A percentile compares a stretch with the other conserved stretches of the same genome.
Evolutionary conservation across 495 filamentous ascomycete genomes (phyloP).

Genomic region (Glarea lozoyensis): DNA sequence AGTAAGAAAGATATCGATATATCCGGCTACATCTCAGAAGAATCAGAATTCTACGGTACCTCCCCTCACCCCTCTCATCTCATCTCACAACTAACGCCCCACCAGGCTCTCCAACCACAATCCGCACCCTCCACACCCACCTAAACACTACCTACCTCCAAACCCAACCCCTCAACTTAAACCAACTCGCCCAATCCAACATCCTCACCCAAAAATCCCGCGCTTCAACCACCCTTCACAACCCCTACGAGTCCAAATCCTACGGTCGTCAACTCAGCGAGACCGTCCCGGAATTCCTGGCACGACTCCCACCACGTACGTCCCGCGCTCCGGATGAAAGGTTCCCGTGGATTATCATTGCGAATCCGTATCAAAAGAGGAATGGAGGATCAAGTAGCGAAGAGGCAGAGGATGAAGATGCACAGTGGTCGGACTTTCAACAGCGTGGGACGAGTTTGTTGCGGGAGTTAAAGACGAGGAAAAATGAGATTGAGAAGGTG

Average conservation of each 20-base stretch:
- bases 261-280: conserved; percentile 48
- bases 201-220: conserved; percentile 1
- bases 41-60: conserved; percentile 67
- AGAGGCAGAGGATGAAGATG: conserved; percentile 12
- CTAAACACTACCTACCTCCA: conserved; percentile 34
- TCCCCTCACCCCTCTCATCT: conserved; percentile 15
- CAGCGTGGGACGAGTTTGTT: conserved; percentile 31
- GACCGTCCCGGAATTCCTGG: conserved; percentile 50
- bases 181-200: conserved; percentile 8
- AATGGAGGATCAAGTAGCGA: conserved; percentile 3
- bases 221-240: conserved; percentile 27
- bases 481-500: conserved; percentile 28
- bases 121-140: conserved; percentile 24
- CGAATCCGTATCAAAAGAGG: conserved; percentile 38
- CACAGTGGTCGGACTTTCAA: conserved; percentile 11
- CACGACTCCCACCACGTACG: conserved; percentile 56
- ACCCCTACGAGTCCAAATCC: conserved; percentile 32
- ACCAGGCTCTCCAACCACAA: conserved; percentile 14
- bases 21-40: conserved; percentile 46
- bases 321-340: conserved; percentile 31
- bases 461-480: conserved; percentile 29
- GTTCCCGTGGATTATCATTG: conserved; percentile 60
- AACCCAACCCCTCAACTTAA: conserved; percentile 22
- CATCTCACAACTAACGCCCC: conserved; percentile 3
- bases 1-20: too few species aligned